Conservation (phyloP, 106 monocot species). For the Iris macrosiphon region DNA sequence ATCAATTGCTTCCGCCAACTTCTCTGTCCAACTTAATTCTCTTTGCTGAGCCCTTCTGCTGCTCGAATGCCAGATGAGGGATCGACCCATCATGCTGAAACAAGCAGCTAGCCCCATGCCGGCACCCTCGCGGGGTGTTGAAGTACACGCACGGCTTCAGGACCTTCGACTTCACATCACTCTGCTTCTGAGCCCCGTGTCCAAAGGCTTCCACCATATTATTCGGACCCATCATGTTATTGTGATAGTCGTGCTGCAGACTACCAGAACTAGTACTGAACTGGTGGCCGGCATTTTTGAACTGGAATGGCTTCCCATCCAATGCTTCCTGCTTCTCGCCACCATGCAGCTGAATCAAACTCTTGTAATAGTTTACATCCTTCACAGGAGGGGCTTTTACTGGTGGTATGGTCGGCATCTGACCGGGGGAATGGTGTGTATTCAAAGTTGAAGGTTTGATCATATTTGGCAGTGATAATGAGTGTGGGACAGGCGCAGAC, state of each 20-base stretch:
- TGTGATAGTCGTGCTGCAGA: conserved; percentile 5
- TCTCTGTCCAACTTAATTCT: conserved; percentile 63
- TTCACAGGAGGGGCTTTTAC: conserved; percentile 10
- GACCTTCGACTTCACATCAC: conserved; percentile 25
- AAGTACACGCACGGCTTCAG: conserved; percentile 62
- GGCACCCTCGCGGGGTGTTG: conserved; percentile 69
- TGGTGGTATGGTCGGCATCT: background rate
- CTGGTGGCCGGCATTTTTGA: background rate
- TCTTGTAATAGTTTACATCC: conserved; percentile 57
- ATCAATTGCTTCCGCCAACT: conserved; percentile 26
- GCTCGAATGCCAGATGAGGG: conserved; percentile 9
- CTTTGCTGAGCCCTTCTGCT: conserved; percentile 29
- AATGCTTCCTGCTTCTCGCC: conserved; percentile 35
- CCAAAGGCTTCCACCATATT: conserved; percentile 7
- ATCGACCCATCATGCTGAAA: conserved; percentile 53
- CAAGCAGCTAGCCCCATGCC: conserved; percentile 57
- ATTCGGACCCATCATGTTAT: background rate
- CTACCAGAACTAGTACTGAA: too few relatives aligned
- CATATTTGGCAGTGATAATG: background rate
- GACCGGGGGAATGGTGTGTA: background rate
- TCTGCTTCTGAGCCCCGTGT: conserved; percentile 1
- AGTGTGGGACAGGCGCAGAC: background rate
- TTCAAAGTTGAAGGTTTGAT: conserved; percentile 1
- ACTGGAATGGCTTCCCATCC: conserved; percentile 11
- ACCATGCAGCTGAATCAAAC: conserved; percentile 71